phyloP scores from a whole-genome alignment of 2,329 filamentous ascomycete species.

The Ascochyta rabiei region DNA sequence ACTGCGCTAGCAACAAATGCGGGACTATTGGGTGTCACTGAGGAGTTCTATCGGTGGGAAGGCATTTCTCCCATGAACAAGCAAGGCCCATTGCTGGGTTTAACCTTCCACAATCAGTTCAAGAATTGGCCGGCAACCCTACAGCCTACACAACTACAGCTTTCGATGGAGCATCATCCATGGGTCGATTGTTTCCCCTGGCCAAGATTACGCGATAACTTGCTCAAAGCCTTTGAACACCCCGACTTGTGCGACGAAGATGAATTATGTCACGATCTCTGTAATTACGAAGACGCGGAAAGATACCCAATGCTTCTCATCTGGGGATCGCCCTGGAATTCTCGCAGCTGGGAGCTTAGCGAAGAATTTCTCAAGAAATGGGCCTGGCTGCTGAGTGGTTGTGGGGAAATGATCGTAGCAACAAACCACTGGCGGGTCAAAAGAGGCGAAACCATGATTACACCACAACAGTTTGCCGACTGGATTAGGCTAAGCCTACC shows the following conservation, averaged over 20 bases:
- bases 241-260: constrained; percentile 33
- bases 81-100: neutral
- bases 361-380: constrained; percentile 56
- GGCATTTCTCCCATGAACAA: constrained; percentile 26
- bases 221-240: constrained; percentile 42
- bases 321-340: constrained; percentile 57
- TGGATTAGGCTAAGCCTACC: constrained; percentile 10
- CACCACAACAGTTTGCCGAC: constrained; percentile 8
- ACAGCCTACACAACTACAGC: constrained; percentile 49
- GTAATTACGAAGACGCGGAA: constrained; percentile 10
- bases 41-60: constrained; percentile 16
- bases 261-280: constrained; percentile 25
- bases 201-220: constrained; percentile 50
- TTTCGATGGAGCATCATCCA: constrained; percentile 49
- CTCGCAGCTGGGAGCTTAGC: constrained; percentile 56
- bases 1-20: constrained; percentile 20
- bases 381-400: constrained; percentile 49
- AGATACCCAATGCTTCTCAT: constrained; percentile 47
- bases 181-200: constrained; percentile 48
- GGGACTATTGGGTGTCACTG: constrained; percentile 12
- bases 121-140: constrained; percentile 15
- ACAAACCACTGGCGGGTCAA: constrained; percentile 26
- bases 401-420: constrained; percentile 45
- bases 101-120: neutral
- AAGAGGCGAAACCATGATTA: constrained; percentile 18